Evolutionary conservation across 2,329 filamentous ascomycete species (phyloP), one percentile per base, ranked within the genome.

Genomic region (Xylariaceae sp.): DNA sequence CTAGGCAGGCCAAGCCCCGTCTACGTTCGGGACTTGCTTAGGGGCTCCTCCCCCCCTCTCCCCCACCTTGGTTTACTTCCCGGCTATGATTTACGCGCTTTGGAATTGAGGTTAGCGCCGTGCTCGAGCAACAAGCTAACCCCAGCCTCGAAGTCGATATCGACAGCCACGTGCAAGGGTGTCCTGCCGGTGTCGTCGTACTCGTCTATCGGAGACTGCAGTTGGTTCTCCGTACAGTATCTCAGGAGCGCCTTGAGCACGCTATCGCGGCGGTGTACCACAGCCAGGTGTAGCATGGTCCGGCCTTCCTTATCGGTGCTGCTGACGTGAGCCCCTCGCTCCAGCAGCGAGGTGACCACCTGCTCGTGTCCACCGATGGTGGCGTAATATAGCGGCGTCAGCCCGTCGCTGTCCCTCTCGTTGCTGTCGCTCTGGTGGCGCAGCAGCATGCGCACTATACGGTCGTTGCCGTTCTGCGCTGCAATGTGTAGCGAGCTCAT

Each of bases 401-500:
- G 28, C 1, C 50, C 50, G n/a, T 55, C 48, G 43, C 52, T 51
- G 40, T 56, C 53, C n/a, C 13, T 21, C 26, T 44, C 45, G 31
- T 54, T 51, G 42, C 47, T 46, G 30, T 53, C 50, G 9, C 27
- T 39, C 14, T 47, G 42, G 31, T 50, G 46, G 23, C 50, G 44
- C n/a, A 52, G 33, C 2, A 55, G 38, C 2, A 47, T n/a, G 7
- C 35, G 41, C n/a, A 48, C 34, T n/a, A 55, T 50, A 1, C 41
- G 13, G 18, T 34, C 36, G 18, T 44, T 35, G 9, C 51, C 51
- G 17, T 46, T 51, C 18, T 39, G 40, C 9, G 50, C 51, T 1
- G 52, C 52, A 3, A 54, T 48, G 40, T 54, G 53, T 2, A 54
- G 41, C n/a, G n/a, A n/a, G n/a, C n/a, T n/a, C n/a, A n/a, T n/a